Base-by-base conservation (phyloP, 495 filamentous ascomycete species). In the Daldinia childiae region DNA sequence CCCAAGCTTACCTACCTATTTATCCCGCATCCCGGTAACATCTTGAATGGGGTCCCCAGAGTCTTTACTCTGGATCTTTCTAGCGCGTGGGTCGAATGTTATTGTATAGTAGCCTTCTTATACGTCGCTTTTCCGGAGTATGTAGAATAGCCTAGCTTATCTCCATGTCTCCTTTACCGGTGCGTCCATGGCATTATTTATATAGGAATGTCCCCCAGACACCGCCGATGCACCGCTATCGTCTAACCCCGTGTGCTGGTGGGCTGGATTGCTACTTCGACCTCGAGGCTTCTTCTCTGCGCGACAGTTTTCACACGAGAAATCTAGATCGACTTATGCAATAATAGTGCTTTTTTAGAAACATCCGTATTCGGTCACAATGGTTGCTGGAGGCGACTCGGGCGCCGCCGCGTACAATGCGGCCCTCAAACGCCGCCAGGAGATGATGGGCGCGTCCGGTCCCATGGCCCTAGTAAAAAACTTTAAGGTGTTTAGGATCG, bases 401-500 rank as follows among this genome's bases (percentile, higher is more conserved):
- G 77, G 77, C 45, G 79, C 78, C 60, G 79, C 68, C 72, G 77
- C 84, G 70, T 87, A 91, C 75, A 85, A 87, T 83, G 90, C 87
- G 34, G 90, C 91, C 62, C 79, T 92, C 24, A 80, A 83, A 57
- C 87, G 89, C 67, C 89, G 90, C 66, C 82, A 90, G 79, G 83
- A 81, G 38, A 85, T 93, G 64, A 87, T 88, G 77, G 89, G 89
- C 58, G 82, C 81, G 29, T 87, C 87, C 57, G 91, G 91, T 1
- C 89, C 90, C 7, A 74, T 80, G 72, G 90, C 90, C 15, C 78
- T 93, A 64, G 70, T 91, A 6, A 89, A 88, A 78, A 93, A 93
- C 75, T 83, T 87, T 64, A 87, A 85, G 39, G 91, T 93, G 39
- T 92, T 92, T 76, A 83, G 88, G 52, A 88, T 93, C 67, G 90